A percentile compares a stretch with the other conserved stretches of the same genome.
phyloP scores from a whole-genome alignment of 306 rosid genomes.

The Casuarina glauca region DNA sequence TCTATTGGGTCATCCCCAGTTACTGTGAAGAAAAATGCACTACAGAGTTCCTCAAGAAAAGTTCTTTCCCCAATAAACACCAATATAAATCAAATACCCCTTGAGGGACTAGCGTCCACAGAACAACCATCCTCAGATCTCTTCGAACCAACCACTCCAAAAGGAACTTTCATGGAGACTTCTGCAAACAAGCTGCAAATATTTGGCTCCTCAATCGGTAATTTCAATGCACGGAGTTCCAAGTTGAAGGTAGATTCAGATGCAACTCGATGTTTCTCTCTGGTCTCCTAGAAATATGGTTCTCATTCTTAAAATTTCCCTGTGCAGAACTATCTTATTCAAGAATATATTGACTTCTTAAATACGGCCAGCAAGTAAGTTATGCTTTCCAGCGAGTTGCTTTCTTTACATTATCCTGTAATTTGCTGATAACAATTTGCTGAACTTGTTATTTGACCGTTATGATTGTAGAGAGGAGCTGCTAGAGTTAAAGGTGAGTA shows the following conservation, averaged over 20 bases:
- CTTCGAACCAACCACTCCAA: conserved; percentile 38
- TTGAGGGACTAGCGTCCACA: conserved; percentile 30
- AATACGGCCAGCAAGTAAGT: conserved; percentile 84
- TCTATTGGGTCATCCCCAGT: conserved; percentile 18
- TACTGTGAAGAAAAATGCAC: conserved; percentile 32
- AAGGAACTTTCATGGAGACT: conserved; percentile 38
- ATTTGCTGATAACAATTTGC: background rate
- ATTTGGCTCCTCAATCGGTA: conserved; percentile 65
- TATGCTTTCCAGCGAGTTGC: conserved; percentile 2
- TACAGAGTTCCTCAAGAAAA: conserved; percentile 55
- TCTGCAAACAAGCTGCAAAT: conserved; percentile 33
- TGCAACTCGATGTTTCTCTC: background rate
- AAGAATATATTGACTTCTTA: conserved; percentile 74
- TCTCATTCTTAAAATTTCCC: conserved; percentile 22
- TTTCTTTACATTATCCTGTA: background rate
- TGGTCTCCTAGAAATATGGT: conserved; percentile 8
- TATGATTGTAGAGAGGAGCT: conserved; percentile 68
- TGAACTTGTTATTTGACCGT: conserved; percentile 7
- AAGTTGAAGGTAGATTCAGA: conserved; percentile 52
- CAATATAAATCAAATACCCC: conserved; percentile 35
- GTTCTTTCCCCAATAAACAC: conserved; percentile 62
- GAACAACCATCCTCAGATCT: conserved; percentile 10
- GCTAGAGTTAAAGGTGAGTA: conserved; percentile 67
- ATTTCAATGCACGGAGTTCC: conserved; percentile 58
- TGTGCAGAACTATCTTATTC: conserved; percentile 61